Conservation (phyloP, 1,284 basidiomycete genomes). For the Irpex rosettiformis region DNA sequence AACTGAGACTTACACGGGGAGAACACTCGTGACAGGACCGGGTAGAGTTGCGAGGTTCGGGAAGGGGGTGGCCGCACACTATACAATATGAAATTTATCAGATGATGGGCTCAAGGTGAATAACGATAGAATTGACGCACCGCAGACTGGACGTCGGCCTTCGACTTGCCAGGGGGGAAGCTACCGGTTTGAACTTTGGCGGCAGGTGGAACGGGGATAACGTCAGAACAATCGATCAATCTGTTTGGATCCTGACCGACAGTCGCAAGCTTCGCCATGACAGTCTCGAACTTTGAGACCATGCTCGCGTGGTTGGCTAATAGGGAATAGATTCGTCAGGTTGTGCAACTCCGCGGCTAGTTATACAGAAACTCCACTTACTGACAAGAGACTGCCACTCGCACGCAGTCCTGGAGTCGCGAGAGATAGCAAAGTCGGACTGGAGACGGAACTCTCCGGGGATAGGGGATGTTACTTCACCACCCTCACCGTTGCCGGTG, state of each 20-base stretch:
- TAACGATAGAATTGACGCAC: background rate
- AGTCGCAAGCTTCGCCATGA: constrained; percentile 12
- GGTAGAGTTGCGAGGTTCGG: background rate
- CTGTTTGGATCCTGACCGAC: constrained; percentile 1
- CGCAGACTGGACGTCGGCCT: background rate
- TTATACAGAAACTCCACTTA: no score
- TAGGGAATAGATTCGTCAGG: background rate
- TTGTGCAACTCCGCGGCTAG: no score
- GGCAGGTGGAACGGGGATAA: constrained; percentile 1
- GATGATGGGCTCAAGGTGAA: background rate
- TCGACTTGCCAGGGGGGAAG: constrained; percentile 4
- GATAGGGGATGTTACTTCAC: constrained; percentile 12
- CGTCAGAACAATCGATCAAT: constrained; percentile 4
- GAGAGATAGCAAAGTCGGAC: constrained; percentile 27
- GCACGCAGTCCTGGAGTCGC: constrained; percentile 27
- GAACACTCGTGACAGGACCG: background rate
- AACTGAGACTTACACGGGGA: constrained; percentile 1
- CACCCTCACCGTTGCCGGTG: constrained; percentile 23
- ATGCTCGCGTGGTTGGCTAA: constrained; percentile 5
- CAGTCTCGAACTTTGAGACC: constrained; percentile 11
- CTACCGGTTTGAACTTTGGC: background rate
- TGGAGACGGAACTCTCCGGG: constrained; percentile 28
- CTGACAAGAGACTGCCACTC: constrained; percentile 27
- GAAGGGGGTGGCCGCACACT: background rate
- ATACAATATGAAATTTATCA: background rate